These are phyloP conservation scores for Xylaria sp. DNA, from an alignment of 2,329 filamentous ascomycete genomes.

Conservation along the genomic window DNA sequence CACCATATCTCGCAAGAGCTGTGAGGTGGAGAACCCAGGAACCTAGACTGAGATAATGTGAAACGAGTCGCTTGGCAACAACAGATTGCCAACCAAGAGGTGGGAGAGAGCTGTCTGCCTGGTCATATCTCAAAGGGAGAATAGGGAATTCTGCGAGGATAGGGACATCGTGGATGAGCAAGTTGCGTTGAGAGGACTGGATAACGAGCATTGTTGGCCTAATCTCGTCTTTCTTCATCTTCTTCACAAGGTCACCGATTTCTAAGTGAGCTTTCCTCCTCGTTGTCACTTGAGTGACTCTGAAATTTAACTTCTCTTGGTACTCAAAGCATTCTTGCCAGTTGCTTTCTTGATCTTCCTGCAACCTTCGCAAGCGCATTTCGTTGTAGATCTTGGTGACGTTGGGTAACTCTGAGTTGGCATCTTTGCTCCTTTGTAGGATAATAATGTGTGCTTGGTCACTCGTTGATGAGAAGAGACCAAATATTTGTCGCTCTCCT, in stretches of 20 bases:
- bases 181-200: constrained; percentile 85
- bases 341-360: constrained; percentile 74
- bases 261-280: constrained; percentile 89
- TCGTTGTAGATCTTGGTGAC: constrained; percentile 89
- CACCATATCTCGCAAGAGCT: constrained; percentile 88
- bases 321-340: constrained; percentile 89
- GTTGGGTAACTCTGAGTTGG: constrained; percentile 85
- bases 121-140: constrained; percentile 82
- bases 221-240: constrained; percentile 85
- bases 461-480: constrained; percentile 85
- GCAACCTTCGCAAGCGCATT: constrained; percentile 71
- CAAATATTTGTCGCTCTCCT: constrained; percentile 92
- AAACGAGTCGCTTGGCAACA: constrained; percentile 84
- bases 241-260: constrained; percentile 87
- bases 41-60: constrained; percentile 91
- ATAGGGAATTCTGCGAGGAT: constrained; percentile 86
- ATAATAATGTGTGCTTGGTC: constrained; percentile 87
- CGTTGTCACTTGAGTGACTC: constrained; percentile 87
- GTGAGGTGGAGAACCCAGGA: constrained; percentile 92
- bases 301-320: constrained; percentile 86
- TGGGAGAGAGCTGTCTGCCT: constrained; percentile 85
- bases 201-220: constrained; percentile 86
- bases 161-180: constrained; percentile 86
- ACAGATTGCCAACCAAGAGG: constrained; percentile 94
- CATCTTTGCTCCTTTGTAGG: constrained; percentile 83